Evolutionary conservation across 2,329 filamentous ascomycete genomes (phyloP), one percentile per base, ranked within the genome.

Genomic region (Hypoxylon sp.): DNA sequence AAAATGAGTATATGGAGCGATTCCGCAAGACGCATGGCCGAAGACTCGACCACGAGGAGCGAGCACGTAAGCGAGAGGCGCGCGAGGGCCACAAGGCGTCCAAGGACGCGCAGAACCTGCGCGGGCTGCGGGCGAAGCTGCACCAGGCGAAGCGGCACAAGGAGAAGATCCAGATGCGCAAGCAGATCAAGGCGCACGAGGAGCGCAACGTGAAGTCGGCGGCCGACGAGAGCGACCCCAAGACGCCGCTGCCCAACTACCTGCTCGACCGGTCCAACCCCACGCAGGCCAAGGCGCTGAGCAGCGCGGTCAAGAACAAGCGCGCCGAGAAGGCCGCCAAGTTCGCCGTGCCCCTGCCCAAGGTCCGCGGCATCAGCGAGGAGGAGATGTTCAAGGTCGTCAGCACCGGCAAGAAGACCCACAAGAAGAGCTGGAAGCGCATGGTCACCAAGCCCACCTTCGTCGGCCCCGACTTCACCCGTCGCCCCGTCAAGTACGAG

Each of bases 311-410:
- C 77, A 99, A 97, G 83, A 91, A 97, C 73, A 96, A 96, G 81
- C 82, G 94, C 29, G 82, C 82, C 58, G 95, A 96, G 73, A 96
- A 97, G 81, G 91, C 92, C 5, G 94, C 94, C 40, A 90, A 93
- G 69, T 97, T 97, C 71, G 83, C 82, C 21, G 94, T 97, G 27
- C 94, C 94, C 1, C 73, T 99, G 67, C 94, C 94, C 25, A 97
- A 96, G 76, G 94, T 97, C 32, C 84, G 90, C 67, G 93, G 91
- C 59, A 97, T 97, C 64, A 86, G 84, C 62, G 93, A 97, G 77
- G 91, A 96, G 79, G 93, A 96, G 78, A 93, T 97, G 88, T 97
- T 97, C 80, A 93, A 90, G 75, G 92, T 96, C 9, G 86, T 97
- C 67, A 91, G 91, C 77, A 97, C 93, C 21, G 93, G 94, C 65